These are phyloP conservation scores for Musa beccarii DNA, from an alignment of 176 grass and related monocot species.

Conservation along the genomic window DNA sequence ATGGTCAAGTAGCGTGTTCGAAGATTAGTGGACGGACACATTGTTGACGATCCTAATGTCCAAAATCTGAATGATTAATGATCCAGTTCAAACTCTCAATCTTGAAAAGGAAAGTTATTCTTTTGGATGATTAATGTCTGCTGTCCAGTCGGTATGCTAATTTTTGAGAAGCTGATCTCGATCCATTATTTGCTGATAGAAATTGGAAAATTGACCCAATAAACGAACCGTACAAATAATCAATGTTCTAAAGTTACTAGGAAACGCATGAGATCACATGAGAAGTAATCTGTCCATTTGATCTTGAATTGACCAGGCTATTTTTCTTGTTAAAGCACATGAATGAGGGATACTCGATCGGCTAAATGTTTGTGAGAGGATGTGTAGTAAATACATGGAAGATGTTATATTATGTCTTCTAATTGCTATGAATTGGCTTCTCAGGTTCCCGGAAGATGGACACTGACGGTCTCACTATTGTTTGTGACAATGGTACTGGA, in stretches of 20 bases:
- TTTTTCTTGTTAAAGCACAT: too few species aligned
- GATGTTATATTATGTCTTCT: neutral
- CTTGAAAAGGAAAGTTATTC: neutral
- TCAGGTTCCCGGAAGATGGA: neutral
- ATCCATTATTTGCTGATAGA: neutral
- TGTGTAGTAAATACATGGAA: neutral
- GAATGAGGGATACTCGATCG: too few species aligned
- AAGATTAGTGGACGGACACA: neutral
- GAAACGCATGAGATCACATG: too few species aligned
- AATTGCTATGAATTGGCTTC: neutral
- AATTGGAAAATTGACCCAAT: neutral
- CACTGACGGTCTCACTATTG: neutral
- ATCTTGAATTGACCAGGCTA: too few species aligned
- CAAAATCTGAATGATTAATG: too few species aligned
- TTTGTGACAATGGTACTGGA: constrained; percentile 7
- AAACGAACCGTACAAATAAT: too few species aligned
- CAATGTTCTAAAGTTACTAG: too few species aligned
- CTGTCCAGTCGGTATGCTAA: neutral
- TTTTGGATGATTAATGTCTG: neutral
- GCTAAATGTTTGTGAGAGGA: neutral
- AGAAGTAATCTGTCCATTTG: too few species aligned
- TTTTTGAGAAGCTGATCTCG: neutral
- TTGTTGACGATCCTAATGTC: neutral
- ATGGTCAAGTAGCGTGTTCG: neutral
- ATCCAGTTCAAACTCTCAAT: neutral